Conservation (phyloP, 768 basidiomycete genomes). For the Tremella mesenterica region DNA sequence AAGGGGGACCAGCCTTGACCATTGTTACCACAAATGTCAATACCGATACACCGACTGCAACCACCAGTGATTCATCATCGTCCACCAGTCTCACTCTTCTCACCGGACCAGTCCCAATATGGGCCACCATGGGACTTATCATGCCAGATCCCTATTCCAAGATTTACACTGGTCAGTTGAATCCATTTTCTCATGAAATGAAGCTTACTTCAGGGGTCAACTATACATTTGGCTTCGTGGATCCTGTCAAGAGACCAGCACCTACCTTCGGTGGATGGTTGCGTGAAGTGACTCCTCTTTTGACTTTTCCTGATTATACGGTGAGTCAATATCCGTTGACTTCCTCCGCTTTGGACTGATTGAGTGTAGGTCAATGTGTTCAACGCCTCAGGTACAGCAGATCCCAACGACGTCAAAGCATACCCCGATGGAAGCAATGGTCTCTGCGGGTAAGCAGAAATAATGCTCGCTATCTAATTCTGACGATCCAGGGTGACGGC, state of each 20-base stretch:
- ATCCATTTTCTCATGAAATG: not conserved
- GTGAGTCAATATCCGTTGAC: slow-evolving; percentile 14
- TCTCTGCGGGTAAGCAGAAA: slow-evolving; percentile 32
- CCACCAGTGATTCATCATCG: not conserved
- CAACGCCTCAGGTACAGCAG: slow-evolving; percentile 17
- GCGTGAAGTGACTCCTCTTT: slow-evolving; percentile 32
- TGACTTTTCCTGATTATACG: slow-evolving; percentile 38
- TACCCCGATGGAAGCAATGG: slow-evolving; percentile 25
- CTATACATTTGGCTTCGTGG: slow-evolving; percentile 42
- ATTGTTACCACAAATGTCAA: not conserved
- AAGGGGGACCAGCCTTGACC: not conserved
- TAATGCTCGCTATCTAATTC: not conserved
- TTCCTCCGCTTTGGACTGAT: not conserved
- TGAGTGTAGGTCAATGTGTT: slow-evolving; percentile 33
- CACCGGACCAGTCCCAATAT: slow-evolving; percentile 18
- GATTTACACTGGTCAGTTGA: slow-evolving; percentile 33
- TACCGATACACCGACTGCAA: not conserved
- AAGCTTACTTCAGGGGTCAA: slow-evolving; percentile 15
- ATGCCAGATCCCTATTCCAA: slow-evolving; percentile 39
- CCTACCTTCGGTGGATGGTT: slow-evolving; percentile 33
- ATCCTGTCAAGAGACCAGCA: slow-evolving; percentile 29
- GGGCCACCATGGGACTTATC: slow-evolving; percentile 37
- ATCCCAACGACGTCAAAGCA: slow-evolving; percentile 9
- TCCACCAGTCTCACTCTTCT: slow-evolving; percentile 3
- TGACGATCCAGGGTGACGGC: slow-evolving; percentile 19